These are phyloP conservation scores for Mucor saturninus DNA, from an alignment of 371 early-diverging fungal genomes.

Conservation along the genomic window DNA sequence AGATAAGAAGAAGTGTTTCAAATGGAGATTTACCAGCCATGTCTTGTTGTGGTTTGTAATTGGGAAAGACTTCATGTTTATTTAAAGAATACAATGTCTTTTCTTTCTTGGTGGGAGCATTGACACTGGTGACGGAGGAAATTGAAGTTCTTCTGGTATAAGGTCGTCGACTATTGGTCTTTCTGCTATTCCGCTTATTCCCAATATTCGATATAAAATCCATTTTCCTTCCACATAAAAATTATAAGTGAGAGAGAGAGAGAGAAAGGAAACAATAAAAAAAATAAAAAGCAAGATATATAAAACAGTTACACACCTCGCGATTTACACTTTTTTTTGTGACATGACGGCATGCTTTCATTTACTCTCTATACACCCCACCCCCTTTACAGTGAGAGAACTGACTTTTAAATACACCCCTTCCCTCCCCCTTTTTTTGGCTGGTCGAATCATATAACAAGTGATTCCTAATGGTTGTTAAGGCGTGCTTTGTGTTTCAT, in stretches of 20 bases:
- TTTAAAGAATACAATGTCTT: conserved; percentile 15
- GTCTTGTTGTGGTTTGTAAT: conserved; percentile 19
- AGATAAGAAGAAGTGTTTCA: not conserved
- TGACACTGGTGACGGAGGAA: conserved; percentile 21
- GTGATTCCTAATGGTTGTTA: too few species aligned
- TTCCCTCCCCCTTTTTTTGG: not conserved
- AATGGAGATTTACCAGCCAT: conserved; percentile 6
- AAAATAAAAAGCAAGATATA: conserved; percentile 6
- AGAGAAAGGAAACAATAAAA: conserved; percentile 5
- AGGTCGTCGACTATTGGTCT: conserved; percentile 23
- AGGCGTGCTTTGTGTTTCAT: too few species aligned
- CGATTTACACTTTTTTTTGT: conserved; percentile 13
- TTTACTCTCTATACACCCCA: too few species aligned
- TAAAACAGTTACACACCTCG: conserved; percentile 7
- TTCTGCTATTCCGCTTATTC: conserved; percentile 31
- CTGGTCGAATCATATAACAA: not conserved
- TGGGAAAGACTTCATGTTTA: conserved; percentile 15
- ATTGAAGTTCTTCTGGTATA: conserved; percentile 30
- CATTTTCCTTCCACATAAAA: conserved; percentile 22
- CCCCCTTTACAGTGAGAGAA: not conserved
- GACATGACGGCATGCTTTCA: conserved; percentile 3
- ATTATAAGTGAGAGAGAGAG: conserved; percentile 11
- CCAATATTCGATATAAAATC: conserved; percentile 32
- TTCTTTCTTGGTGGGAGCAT: conserved; percentile 9
- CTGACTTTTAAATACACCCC: conserved; percentile 11